These are phyloP conservation scores for Dactylella cylindrospora DNA, from an alignment of 2,329 filamentous ascomycete genomes.

Conservation along the genomic window DNA sequence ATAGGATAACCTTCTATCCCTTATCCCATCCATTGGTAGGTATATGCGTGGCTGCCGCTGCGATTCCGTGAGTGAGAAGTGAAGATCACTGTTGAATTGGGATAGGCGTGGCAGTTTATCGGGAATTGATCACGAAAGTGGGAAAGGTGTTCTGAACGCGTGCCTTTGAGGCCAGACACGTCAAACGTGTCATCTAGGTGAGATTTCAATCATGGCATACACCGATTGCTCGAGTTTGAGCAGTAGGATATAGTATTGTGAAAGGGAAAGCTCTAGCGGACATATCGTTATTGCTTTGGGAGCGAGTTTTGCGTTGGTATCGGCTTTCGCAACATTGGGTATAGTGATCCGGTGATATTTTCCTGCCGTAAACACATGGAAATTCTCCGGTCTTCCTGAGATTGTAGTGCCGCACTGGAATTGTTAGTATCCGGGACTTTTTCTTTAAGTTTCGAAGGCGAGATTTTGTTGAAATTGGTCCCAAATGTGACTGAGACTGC, in stretches of 20 bases:
- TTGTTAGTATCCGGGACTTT: no score
- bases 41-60: conserved; percentile 13
- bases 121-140: conserved; percentile 9
- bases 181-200: conserved; percentile 20
- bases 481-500: conserved; percentile 35
- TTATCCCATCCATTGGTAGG: no score
- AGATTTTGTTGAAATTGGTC: conserved; percentile 17
- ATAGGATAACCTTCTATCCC: no score
- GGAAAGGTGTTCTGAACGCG: conserved; percentile 6
- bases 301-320: conserved; percentile 39
- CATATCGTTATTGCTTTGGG: conserved; percentile 21
- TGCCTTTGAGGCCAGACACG: conserved; percentile 3
- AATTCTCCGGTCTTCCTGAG: no score
- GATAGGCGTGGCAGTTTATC: not conserved
- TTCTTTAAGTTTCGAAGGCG: conserved; percentile 13
- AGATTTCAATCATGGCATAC: not conserved
- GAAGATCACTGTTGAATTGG: conserved; percentile 2
- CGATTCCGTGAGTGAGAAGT: conserved; percentile 11
- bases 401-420: no score
- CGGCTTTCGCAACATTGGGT: conserved; percentile 22
- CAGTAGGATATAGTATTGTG: not conserved
- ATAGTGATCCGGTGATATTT: conserved; percentile 8
- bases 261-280: not conserved
- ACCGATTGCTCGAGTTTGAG: conserved; percentile 31
- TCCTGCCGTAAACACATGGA: no score